Percentiles rank a stretch among this genome's conserved stretches.
Evolutionary conservation across 345 rosid genomes (phyloP).

Genomic region (Raphanus raphanistrum): DNA sequence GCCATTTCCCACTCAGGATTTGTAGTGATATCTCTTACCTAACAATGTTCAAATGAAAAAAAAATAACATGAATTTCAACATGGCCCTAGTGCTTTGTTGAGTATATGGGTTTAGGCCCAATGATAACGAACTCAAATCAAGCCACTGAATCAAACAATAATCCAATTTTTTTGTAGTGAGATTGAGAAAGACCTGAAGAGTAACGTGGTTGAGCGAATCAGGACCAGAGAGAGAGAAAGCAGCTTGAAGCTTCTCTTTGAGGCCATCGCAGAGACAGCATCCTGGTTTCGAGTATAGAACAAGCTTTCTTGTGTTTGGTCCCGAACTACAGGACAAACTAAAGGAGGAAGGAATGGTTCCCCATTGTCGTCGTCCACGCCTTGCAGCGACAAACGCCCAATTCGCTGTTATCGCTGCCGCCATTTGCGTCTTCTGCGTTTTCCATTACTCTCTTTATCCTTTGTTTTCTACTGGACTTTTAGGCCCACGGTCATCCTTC

Average conservation of each 20-base stretch:
- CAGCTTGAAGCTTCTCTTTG: constrained; percentile 83
- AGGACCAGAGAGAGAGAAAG: constrained; percentile 64
- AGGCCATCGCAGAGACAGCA: constrained; percentile 97
- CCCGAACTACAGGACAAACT: not conserved
- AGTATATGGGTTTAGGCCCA: no score
- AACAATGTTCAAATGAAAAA: not conserved
- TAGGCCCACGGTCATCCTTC: not conserved
- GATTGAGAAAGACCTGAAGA: constrained; percentile 51
- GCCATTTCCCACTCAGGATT: not conserved
- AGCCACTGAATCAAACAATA: not conserved
- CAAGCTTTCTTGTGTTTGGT: constrained; percentile 46
- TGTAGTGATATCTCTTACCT: not conserved
- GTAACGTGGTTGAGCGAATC: constrained; percentile 69
- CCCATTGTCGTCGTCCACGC: constrained; percentile 37
- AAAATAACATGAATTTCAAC: not conserved
- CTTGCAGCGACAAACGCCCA: constrained; percentile 36
- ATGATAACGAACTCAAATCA: not conserved
- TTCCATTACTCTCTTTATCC: not conserved
- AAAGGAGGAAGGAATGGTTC: not conserved
- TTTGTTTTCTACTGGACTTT: not conserved
- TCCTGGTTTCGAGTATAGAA: constrained; percentile 84
- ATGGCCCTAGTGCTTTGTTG: no score
- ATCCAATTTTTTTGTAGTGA: not conserved
- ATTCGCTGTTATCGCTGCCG: constrained; percentile 45
- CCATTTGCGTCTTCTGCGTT: constrained; percentile 23